These are phyloP conservation scores for Fusarium transvaalense DNA, from an alignment of 2,329 filamentous ascomycete species.

Conservation along the genomic window DNA sequence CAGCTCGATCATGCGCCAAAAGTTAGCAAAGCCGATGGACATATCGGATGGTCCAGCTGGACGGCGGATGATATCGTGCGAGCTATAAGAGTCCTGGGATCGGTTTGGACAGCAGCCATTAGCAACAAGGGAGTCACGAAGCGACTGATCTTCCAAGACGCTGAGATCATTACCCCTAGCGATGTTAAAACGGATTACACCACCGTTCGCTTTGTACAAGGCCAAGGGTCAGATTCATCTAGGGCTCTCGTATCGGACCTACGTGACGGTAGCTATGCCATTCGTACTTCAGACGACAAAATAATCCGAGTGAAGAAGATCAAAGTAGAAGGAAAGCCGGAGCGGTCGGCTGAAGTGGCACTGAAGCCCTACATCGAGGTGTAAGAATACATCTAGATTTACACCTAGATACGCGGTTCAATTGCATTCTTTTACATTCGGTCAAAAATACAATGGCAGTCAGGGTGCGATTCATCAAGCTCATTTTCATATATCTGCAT, in stretches of 20 bases:
- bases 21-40: conserved; percentile 72
- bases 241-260: conserved; percentile 18
- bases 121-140: conserved; percentile 44
- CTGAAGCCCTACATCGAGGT: conserved; percentile 33
- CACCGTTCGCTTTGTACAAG: conserved; percentile 39
- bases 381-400: background rate
- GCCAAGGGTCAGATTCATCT: conserved; percentile 8
- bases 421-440: background rate
- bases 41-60: conserved; percentile 71
- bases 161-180: conserved; percentile 38
- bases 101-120: conserved; percentile 70
- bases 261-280: conserved; percentile 39
- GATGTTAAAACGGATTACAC: conserved; percentile 1
- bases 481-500: background rate
- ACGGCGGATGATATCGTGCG: conserved; percentile 66
- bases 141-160: conserved; percentile 57
- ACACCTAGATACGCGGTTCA: background rate
- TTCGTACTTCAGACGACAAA: conserved; percentile 38
- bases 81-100: conserved; percentile 70
- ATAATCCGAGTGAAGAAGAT: conserved; percentile 49
- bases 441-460: background rate
- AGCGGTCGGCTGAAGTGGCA: conserved; percentile 45
- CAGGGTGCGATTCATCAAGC: conserved; percentile 3
- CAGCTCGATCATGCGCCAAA: conserved; percentile 74
- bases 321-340: conserved; percentile 53